Percentiles rank a stretch among this genome's conserved stretches.
These are phyloP conservation scores for Hymenoscyphus scutula DNA, from an alignment of 2,329 filamentous ascomycete genomes.

Conservation along the genomic window DNA sequence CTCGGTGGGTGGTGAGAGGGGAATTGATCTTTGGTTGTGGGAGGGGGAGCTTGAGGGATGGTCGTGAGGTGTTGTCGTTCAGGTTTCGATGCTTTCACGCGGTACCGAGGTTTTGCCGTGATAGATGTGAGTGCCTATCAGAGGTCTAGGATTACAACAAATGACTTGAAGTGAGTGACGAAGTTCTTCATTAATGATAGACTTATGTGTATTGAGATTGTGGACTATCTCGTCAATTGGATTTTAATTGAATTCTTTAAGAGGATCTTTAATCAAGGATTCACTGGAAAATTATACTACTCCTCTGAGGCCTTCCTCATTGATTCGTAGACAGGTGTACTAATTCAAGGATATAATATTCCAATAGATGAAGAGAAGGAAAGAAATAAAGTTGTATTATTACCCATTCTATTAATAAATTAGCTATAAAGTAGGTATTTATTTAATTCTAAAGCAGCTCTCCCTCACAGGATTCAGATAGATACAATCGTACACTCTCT, in stretches of 20 bases:
- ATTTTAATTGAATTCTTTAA: not conserved
- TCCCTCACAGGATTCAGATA: too few relatives aligned
- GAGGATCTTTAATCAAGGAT: too few relatives aligned
- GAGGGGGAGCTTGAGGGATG: constrained; percentile 11
- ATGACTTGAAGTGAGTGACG: not conserved
- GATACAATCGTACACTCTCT: too few relatives aligned
- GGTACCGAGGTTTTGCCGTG: constrained; percentile 10
- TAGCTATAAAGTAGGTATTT: too few relatives aligned
- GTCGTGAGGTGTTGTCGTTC: constrained; percentile 9
- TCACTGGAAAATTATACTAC: too few relatives aligned
- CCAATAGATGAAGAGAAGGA: too few relatives aligned
- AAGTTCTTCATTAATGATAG: not conserved
- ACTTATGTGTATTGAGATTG: not conserved
- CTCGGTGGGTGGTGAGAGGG: constrained; percentile 19
- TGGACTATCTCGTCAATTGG: not conserved
- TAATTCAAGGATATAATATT: too few relatives aligned
- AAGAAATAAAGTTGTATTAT: too few relatives aligned
- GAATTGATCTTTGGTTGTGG: constrained; percentile 30
- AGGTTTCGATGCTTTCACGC: not conserved
- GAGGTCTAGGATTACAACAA: constrained; percentile 2
- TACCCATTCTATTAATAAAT: too few relatives aligned
- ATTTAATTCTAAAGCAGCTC: too few relatives aligned
- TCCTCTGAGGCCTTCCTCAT: too few relatives aligned
- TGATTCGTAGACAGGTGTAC: too few relatives aligned
- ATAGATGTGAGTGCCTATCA: not conserved